Percentiles rank a stretch among this genome's conserved stretches.
Conservation (phyloP, 2,329 filamentous ascomycete genomes). For the Cadophora sp. region DNA sequence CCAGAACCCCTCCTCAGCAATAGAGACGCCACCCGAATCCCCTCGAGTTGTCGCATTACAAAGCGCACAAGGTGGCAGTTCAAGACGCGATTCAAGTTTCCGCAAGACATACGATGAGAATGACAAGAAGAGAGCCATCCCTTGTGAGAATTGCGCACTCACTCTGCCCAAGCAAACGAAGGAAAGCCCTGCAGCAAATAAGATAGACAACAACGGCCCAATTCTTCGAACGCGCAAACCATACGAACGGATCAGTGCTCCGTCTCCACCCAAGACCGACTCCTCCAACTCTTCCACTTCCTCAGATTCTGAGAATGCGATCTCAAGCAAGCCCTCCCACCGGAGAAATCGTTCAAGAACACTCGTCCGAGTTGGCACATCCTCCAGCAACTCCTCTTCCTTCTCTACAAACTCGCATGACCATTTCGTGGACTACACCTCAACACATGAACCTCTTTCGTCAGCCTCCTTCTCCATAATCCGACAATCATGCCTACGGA, state of each 20-base stretch:
- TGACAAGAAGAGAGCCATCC: conserved; percentile 67
- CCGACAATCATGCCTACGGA: conserved; percentile 69
- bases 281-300: conserved; percentile 40
- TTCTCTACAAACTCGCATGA: conserved; percentile 58
- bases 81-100: conserved; percentile 64
- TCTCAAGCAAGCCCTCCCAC: conserved; percentile 31
- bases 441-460: conserved; percentile 68
- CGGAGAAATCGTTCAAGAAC: conserved; percentile 31
- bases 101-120: conserved; percentile 69
- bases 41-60: conserved; percentile 53
- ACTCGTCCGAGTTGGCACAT: conserved; percentile 35
- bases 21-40: conserved; percentile 66
- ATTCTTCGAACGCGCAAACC: conserved; percentile 67
- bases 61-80: conserved; percentile 36
- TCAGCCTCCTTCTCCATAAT: conserved; percentile 71
- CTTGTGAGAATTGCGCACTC: conserved; percentile 73
- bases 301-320: conserved; percentile 40
- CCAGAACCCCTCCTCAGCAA: conserved; percentile 50
- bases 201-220: conserved; percentile 50
- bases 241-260: conserved; percentile 59
- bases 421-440: conserved; percentile 72
- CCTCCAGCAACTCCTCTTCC: conserved; percentile 48
- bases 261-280: conserved; percentile 41
- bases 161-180: conserved; percentile 61
- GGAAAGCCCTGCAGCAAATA: conserved; percentile 36